Base-by-base conservation (phyloP, 202 grass and related monocot genomes). In the Zoysia matrella region DNA sequence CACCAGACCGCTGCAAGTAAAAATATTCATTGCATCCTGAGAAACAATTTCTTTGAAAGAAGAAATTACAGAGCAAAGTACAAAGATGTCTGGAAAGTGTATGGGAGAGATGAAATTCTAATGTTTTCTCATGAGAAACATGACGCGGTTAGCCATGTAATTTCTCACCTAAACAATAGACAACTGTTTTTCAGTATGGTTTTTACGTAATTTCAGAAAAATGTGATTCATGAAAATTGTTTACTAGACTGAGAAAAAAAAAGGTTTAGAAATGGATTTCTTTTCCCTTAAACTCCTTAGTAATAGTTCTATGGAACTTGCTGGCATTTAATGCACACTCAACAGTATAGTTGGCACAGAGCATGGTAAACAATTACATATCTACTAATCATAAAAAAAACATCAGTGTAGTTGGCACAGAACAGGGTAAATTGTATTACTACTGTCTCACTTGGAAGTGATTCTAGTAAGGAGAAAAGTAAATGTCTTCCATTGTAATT, bases 1-100 rank as follows among this genome's bases (percentile, higher is more conserved):
- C 87, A 69, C 91, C 94, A 76, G 82, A 81, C 70, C 82, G 75
- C 94, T 97, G 81, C 78, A 90, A 22, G 62, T 70, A 81, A 60
- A 70, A 52, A 71, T 51, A 64, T 49, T 30, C 12, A 52, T 47
- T 52, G 15, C 39, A 73, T 70, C 13, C 62, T 48, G 45, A 40
- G 65, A 60, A 78, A 80, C 47, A 47, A 54, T 47, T 3, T 63
- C 14, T 15, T 45, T 52, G 53, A 50, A 58, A 18, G 6, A 63
- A 63, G 43, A 84, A n/a, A 42, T 68, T 22, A 5, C 5, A 75
- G 9, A 6, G 15, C 2, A 71, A 47, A 70, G 16, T 44, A 61
- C 8, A 72, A 50, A 50, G 8, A 80, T 52, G 4, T 11, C 0
- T 63, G 6, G n/a, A 52, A 47, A 16, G 41, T 72, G 1, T 42